Conservation (phyloP, 2,329 filamentous ascomycete species). For the Aspergillus pseudotamarii region DNA sequence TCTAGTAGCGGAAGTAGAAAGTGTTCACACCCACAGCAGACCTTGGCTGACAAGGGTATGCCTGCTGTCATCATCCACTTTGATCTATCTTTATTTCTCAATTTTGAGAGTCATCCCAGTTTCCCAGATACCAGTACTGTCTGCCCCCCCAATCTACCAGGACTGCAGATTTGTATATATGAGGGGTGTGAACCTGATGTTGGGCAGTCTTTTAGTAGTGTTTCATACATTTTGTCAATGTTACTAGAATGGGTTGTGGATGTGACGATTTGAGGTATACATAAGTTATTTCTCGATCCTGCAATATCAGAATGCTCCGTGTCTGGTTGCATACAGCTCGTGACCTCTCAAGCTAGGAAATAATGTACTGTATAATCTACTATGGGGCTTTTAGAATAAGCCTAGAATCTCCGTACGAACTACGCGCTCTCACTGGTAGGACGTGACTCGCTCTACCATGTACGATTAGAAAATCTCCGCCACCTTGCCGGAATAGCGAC, state of each 20-base stretch:
- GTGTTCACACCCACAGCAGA: neutral
- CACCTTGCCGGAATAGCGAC: neutral
- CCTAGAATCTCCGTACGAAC: neutral
- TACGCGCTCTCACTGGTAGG: neutral
- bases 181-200: neutral
- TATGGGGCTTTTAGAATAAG: neutral
- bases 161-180: neutral
- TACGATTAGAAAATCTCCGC: neutral
- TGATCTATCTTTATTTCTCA: too few relatives aligned
- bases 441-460: neutral
- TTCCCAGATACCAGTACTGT: neutral
- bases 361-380: neutral
- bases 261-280: neutral
- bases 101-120: neutral
- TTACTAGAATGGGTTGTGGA: neutral
- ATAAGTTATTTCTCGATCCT: neutral
- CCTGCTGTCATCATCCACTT: neutral
- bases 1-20: neutral
- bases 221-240: neutral
- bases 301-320: neutral
- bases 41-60: neutral
- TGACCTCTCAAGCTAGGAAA: neutral
- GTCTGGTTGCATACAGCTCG: neutral
- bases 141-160: too few relatives aligned
- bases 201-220: neutral